Conservation (phyloP, 805 yeast species). For the Starmera pachycereana region DNA sequence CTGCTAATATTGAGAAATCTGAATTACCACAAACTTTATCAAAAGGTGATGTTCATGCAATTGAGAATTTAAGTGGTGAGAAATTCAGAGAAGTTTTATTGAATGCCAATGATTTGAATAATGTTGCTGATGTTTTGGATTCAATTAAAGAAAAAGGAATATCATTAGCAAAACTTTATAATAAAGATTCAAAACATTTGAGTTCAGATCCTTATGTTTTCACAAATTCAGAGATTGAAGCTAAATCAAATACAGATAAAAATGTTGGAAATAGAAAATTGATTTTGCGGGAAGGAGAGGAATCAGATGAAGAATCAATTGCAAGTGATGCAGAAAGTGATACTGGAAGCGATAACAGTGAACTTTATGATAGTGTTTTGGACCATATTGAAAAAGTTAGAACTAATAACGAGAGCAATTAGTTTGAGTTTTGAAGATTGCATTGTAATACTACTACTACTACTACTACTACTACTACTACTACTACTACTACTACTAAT, state of each 20-base stretch:
- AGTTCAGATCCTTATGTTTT: constrained; percentile 3
- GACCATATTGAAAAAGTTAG: constrained; percentile 27
- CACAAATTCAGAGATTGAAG: not conserved
- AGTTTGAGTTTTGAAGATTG: not conserved
- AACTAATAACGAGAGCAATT: constrained; percentile 7
- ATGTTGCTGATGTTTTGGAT: constrained; percentile 27
- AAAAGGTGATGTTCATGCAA: constrained; percentile 18
- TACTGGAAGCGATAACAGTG: constrained; percentile 18
- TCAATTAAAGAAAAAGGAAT: constrained; percentile 31
- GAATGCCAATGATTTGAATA: constrained; percentile 27
- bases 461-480: too few relatives aligned
- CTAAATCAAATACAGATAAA: not conserved
- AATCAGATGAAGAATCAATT: constrained; percentile 1
- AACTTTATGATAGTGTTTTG: constrained; percentile 31
- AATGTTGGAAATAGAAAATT: not conserved
- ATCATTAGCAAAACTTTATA: constrained; percentile 23
- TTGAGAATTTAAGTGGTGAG: constrained; percentile 23
- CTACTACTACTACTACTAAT: too few relatives aligned
- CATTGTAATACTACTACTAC: too few relatives aligned
- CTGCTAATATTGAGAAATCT: constrained; percentile 6
- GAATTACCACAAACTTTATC: constrained; percentile 10
- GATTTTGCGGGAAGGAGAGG: too few relatives aligned
- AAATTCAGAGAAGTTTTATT: constrained; percentile 24
- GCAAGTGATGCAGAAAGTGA: constrained; percentile 5
- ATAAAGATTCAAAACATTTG: constrained; percentile 7